phyloP scores from a whole-genome alignment of 345 rosid genomes.

The Linum trigynum region DNA sequence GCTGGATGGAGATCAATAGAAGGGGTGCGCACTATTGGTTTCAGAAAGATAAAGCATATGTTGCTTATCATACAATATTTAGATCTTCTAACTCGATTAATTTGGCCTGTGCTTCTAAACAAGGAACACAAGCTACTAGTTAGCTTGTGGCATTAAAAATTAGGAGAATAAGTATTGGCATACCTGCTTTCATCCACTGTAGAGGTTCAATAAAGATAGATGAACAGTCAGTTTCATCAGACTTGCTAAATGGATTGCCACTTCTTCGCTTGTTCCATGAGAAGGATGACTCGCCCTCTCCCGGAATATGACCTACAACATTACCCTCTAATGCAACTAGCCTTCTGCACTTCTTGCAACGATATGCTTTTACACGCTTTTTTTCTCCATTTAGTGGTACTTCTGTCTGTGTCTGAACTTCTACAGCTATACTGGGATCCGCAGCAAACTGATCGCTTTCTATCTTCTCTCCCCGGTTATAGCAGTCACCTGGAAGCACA shows the following conservation, averaged over 20 bases:
- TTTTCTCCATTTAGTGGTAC: conserved; percentile 25
- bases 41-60: too few relatives aligned
- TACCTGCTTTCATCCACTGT: conserved; percentile 75
- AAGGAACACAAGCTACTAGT: too few relatives aligned
- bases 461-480: conserved; percentile 62
- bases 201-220: conserved; percentile 74
- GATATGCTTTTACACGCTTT: conserved; percentile 27
- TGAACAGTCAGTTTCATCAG: conserved; percentile 44
- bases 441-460: conserved; percentile 62
- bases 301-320: conserved; percentile 59
- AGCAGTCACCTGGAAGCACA: conserved; percentile 42
- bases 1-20: too few relatives aligned
- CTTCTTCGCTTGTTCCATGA: conserved; percentile 54
- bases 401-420: conserved; percentile 11
- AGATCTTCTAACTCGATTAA: too few relatives aligned
- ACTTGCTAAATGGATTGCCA: conserved; percentile 45
- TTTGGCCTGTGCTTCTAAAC: too few relatives aligned
- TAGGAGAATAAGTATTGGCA: not conserved
- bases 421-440: conserved; percentile 47
- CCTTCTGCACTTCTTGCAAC: conserved; percentile 78
- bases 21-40: too few relatives aligned
- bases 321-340: conserved; percentile 60
- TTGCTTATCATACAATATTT: too few relatives aligned
- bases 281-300: conserved; percentile 66
- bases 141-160: too few relatives aligned